These are phyloP conservation scores for Fusarium sp. DNA, from an alignment of 2,329 filamentous ascomycete species.

Conservation along the genomic window DNA sequence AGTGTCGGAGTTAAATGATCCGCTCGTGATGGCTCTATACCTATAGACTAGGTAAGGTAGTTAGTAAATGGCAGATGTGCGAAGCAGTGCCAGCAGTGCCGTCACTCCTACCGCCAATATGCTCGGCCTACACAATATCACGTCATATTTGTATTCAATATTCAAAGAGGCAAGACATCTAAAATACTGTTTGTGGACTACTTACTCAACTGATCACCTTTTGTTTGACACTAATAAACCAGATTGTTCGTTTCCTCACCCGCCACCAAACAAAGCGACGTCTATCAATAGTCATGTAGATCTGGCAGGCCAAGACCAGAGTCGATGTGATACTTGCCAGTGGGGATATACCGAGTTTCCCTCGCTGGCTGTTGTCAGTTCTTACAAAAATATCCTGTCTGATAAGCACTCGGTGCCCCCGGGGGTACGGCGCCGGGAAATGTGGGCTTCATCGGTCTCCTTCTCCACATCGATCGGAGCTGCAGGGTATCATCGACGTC, in stretches of 20 bases:
- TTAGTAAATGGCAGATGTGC: background rate
- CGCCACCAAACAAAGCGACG: background rate
- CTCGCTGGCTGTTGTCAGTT: background rate
- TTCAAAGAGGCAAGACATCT: background rate
- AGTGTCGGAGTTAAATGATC: background rate
- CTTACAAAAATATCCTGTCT: background rate
- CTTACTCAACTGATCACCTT: background rate
- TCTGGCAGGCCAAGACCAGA: background rate
- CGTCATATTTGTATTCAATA: background rate
- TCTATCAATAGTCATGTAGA: background rate
- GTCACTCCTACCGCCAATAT: background rate
- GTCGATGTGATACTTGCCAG: background rate
- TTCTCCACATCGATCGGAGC: background rate
- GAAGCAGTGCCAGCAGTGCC: background rate
- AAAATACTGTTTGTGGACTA: background rate
- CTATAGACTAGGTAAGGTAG: background rate
- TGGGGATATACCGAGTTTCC: no score
- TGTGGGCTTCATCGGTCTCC: background rate
- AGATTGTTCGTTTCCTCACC: background rate
- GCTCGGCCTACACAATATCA: background rate
- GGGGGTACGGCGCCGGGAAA: slow-evolving; percentile 2
- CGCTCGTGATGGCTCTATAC: background rate
- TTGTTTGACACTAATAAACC: background rate
- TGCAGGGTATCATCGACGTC: slow-evolving; percentile 17
- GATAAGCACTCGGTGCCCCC: slow-evolving; percentile 9